Base-by-base conservation (phyloP, 2,329 filamentous ascomycete species). In the Tothia fuscella region DNA sequence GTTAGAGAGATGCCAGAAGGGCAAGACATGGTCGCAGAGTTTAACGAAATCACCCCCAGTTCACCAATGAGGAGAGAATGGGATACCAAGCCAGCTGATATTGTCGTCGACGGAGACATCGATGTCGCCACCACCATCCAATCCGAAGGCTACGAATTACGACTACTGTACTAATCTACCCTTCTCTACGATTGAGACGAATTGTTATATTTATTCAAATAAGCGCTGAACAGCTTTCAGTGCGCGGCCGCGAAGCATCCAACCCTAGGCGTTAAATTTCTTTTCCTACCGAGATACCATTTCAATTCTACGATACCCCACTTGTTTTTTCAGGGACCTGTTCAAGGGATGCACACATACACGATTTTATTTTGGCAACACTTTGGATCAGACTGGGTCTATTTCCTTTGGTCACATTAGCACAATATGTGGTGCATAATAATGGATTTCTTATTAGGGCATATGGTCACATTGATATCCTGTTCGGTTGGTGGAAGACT, bases 1-100 rank as follows among this genome's bases (percentile, higher is more conserved):
- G 76, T 96, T 24, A 74, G 74, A 33, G 82, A 89, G 58, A 68
- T 96, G 40, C 74, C 78, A 2, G 91, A 98, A 63, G 88, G 87
- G 24, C 86, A 96, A 59, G 89, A 94, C 54, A 91, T 96, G 81
- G 66, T 72, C 28, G 73, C 74, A 31, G 76, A 81, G 51, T 74
- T 80, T 45, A 71, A 83, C 44, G 80, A 91, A 50, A 68, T 83
- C 33, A 49, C 64, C 43, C 57, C 64, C 38, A 58, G 66, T 39
- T 59, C 52, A 45, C 60, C 52, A 32, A 62, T 60, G 55, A 74
- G 66, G 56, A 68, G 63, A 53, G 71, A 70, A 55, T 76, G 65
- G 72, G 64, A 65, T 56, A 65, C 62, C 50, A 65, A 66, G 20
- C 53, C 59, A 24, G 62, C 61, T 25, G 63, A 69, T 47, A 59